These are phyloP conservation scores for Rhynchospora pubera DNA, from an alignment of 176 grass and related monocot genomes.

Conservation along the genomic window DNA sequence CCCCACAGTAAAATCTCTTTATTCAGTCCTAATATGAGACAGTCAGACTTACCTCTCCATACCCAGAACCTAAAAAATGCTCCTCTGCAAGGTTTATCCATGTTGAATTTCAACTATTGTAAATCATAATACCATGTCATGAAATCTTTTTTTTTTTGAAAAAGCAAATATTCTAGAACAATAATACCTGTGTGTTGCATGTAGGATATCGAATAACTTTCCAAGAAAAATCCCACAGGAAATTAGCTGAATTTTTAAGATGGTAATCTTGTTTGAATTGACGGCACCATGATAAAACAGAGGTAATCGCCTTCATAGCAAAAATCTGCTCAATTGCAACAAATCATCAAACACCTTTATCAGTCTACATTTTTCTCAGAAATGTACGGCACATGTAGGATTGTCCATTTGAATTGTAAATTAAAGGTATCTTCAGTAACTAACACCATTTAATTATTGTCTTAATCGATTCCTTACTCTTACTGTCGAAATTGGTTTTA, in stretches of 20 bases:
- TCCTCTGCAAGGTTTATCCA: not conserved
- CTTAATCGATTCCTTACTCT: not conserved
- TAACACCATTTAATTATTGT: not conserved
- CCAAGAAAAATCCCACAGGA: conserved; percentile 77
- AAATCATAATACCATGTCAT: not conserved
- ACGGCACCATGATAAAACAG: conserved; percentile 57
- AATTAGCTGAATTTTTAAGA: conserved; percentile 50
- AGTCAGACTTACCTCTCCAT: not conserved
- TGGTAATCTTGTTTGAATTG: conserved; percentile 28
- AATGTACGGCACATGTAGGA: not conserved
- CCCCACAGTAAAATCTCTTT: not conserved
- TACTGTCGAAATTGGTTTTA: not conserved
- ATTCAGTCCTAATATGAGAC: not conserved
- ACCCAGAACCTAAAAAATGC: not conserved
- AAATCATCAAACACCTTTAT: not conserved
- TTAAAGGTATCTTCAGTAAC: not conserved
- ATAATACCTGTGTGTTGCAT: conserved; percentile 52
- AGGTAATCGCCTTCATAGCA: conserved; percentile 58
- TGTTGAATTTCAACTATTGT: not conserved
- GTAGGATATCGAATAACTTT: conserved; percentile 58
- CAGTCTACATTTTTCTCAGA: conserved; percentile 2
- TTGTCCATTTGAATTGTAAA: not conserved
- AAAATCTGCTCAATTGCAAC: conserved; percentile 62
- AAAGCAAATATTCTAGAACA: conserved; percentile 16
- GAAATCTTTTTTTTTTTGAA: conserved; percentile 18